Percentiles rank a stretch among this genome's conserved stretches.
These are phyloP conservation scores for Parafenestella ontariensis DNA, from an alignment of 2,329 filamentous ascomycete species.

Conservation along the genomic window DNA sequence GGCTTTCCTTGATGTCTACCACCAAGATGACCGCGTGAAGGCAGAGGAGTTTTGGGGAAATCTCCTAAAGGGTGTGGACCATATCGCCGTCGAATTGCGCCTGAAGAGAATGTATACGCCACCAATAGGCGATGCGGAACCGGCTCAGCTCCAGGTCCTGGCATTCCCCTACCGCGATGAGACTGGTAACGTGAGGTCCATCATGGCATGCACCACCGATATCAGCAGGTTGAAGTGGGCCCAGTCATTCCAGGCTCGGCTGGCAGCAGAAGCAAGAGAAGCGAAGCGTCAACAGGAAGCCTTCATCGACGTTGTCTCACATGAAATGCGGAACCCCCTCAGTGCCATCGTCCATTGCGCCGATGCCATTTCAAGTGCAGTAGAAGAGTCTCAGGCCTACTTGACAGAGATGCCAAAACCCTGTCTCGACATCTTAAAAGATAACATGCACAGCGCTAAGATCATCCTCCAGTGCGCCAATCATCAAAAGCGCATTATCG, in stretches of 20 bases:
- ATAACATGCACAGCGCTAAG: slow-evolving; percentile 46
- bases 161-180: slow-evolving; percentile 45
- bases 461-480: slow-evolving; percentile 56
- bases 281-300: slow-evolving; percentile 49
- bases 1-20: slow-evolving; percentile 36
- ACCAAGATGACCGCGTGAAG: slow-evolving; percentile 35
- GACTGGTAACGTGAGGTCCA: slow-evolving; percentile 36
- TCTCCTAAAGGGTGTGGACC: slow-evolving; percentile 32
- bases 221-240: slow-evolving; percentile 51
- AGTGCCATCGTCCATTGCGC: slow-evolving; percentile 55
- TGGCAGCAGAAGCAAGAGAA: slow-evolving; percentile 48
- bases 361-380: slow-evolving; percentile 50
- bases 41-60: slow-evolving; percentile 34
- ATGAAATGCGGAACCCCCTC: slow-evolving; percentile 57
- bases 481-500: slow-evolving; percentile 58
- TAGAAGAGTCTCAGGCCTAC: slow-evolving; percentile 39
- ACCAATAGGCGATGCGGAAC: slow-evolving; percentile 39
- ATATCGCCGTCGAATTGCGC: slow-evolving; percentile 36
- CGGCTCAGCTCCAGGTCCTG: slow-evolving; percentile 41
- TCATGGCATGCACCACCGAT: slow-evolving; percentile 50
- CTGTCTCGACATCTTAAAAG: slow-evolving; percentile 35
- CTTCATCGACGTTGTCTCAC: slow-evolving; percentile 50
- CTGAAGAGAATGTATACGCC: slow-evolving; percentile 41
- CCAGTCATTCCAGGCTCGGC: slow-evolving; percentile 46
- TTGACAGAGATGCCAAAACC: slow-evolving; percentile 29